These are phyloP conservation scores for Xylaria palmicola DNA, from an alignment of 495 filamentous ascomycete species.

Conservation along the genomic window DNA sequence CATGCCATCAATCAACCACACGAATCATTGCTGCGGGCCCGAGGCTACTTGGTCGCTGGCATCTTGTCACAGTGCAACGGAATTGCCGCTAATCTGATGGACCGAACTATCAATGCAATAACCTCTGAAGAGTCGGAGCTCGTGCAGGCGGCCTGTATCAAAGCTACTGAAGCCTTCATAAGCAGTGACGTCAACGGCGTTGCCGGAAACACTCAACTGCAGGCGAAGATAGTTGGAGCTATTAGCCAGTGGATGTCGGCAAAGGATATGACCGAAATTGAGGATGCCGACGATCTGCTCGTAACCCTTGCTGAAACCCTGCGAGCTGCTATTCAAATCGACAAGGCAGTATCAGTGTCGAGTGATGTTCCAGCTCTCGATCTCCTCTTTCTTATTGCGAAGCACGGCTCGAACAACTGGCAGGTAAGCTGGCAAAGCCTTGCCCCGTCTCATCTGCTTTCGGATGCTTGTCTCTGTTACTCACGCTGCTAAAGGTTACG, in stretches of 20 bases:
- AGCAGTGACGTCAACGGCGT: constrained; percentile 42
- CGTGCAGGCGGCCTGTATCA: constrained; percentile 88
- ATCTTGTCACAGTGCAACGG: constrained; percentile 61
- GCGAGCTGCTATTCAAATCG: constrained; percentile 74
- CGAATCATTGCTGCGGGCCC: constrained; percentile 68
- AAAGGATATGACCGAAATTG: constrained; percentile 77
- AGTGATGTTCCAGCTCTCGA: constrained; percentile 68
- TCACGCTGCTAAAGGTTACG: constrained; percentile 27
- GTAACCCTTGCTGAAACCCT: constrained; percentile 88
- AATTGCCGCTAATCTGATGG: constrained; percentile 55
- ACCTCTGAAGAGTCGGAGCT: constrained; percentile 74
- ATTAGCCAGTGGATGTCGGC: constrained; percentile 73
- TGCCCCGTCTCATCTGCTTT: background rate
- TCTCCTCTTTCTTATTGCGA: constrained; percentile 84
- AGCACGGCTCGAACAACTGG: constrained; percentile 83
- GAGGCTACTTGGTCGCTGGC: constrained; percentile 82
- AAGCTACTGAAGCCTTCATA: constrained; percentile 81
- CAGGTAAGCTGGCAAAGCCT: constrained; percentile 40
- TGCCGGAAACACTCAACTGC: constrained; percentile 54
- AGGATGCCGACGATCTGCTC: constrained; percentile 85
- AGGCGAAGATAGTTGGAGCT: constrained; percentile 69
- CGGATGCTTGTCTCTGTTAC: background rate
- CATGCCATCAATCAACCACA: constrained; percentile 67
- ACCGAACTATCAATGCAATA: constrained; percentile 73
- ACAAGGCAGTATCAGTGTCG: constrained; percentile 68